Evolutionary conservation across 345 rosid genomes (phyloP).

Genomic region (Clausena lansium): DNA sequence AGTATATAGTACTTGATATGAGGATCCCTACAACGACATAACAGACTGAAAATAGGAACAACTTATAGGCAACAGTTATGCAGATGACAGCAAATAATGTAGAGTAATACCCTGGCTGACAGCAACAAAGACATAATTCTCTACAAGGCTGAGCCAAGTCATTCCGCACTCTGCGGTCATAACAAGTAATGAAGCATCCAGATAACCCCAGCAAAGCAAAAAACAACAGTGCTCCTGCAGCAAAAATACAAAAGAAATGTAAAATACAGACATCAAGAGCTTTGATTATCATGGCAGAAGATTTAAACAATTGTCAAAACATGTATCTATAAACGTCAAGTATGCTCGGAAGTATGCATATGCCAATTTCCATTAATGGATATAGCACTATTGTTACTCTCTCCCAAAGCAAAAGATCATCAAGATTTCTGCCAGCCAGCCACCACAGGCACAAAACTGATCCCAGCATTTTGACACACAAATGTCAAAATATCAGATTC

Average conservation of each 20-base stretch:
- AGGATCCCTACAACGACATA: not conserved
- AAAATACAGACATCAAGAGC: not conserved
- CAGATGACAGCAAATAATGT: not conserved
- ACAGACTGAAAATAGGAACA: not conserved
- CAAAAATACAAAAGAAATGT: not conserved
- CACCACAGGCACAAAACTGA: not conserved
- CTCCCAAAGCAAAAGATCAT: not conserved
- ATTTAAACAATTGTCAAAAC: not conserved
- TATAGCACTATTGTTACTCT: not conserved
- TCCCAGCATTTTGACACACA: not conserved
- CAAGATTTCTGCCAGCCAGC: not conserved
- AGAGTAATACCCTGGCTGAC: slow-evolving; percentile 86
- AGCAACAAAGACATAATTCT: slow-evolving; percentile 96
- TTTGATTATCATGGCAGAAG: not conserved
- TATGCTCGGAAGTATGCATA: not conserved
- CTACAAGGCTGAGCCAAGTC: slow-evolving; percentile 98
- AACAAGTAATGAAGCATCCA: slow-evolving; percentile 98
- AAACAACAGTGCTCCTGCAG: slow-evolving; percentile 86
- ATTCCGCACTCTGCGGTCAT: slow-evolving; percentile 94
- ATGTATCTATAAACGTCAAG: not conserved
- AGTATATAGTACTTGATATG: not conserved
- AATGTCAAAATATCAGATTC: not conserved
- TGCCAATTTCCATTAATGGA: not conserved
- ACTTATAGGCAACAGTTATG: not conserved
- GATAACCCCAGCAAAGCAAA: slow-evolving; percentile 98